phyloP scores from a whole-genome alignment of 2,329 filamentous ascomycete species.

The Aspergillus persii region DNA sequence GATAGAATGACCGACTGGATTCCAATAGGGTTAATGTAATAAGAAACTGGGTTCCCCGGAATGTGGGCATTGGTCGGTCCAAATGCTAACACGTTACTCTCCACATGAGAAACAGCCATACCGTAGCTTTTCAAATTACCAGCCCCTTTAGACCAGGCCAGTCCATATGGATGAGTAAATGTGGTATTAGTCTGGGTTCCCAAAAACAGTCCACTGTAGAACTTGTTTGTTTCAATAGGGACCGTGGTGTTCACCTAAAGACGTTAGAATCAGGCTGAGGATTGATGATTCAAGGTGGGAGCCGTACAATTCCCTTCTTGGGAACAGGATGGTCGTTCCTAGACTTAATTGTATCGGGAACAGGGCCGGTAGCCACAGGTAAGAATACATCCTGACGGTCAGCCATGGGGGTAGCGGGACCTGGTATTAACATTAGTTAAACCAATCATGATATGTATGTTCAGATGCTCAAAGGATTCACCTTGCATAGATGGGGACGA shows the following conservation, averaged over 20 bases:
- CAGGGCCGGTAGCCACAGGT: conserved; percentile 38
- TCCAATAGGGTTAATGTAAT: conserved; percentile 77
- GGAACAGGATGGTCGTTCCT: conserved; percentile 44
- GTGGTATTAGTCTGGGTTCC: conserved; percentile 66
- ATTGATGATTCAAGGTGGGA: neutral
- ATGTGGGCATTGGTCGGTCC: conserved; percentile 55
- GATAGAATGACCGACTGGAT: conserved; percentile 80
- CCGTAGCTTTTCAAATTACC: conserved; percentile 69
- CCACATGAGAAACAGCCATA: conserved; percentile 71
- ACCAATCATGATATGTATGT: neutral
- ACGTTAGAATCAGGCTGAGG: conserved; percentile 9
- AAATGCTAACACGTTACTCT: conserved; percentile 64
- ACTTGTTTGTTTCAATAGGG: conserved; percentile 53
- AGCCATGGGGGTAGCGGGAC: conserved; percentile 23
- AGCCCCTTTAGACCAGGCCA: conserved; percentile 65
- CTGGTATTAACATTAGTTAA: conserved; percentile 5
- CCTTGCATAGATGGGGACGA: neutral
- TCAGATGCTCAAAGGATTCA: neutral
- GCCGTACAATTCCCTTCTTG: conserved; percentile 39
- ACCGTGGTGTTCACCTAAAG: conserved; percentile 27
- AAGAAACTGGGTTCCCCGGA: conserved; percentile 60
- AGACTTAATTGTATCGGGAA: conserved; percentile 38
- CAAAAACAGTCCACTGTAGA: conserved; percentile 78
- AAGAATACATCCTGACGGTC: conserved; percentile 42
- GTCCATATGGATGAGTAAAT: conserved; percentile 73